These are phyloP conservation scores for Ascochyta clinopodiicola DNA, from an alignment of 2,329 filamentous ascomycete species.

Conservation along the genomic window DNA sequence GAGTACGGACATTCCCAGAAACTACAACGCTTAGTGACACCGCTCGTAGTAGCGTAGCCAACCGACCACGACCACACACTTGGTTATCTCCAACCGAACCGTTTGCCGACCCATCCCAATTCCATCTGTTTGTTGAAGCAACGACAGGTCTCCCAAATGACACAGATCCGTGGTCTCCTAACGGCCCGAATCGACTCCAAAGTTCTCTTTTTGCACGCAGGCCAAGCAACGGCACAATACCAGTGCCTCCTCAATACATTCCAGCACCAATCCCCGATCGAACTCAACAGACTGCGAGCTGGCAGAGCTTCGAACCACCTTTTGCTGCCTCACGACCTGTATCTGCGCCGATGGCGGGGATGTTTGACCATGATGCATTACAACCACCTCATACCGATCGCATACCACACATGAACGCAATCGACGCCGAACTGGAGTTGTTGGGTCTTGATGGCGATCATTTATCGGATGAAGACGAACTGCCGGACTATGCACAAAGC, in stretches of 20 bases:
- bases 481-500: slow-evolving; percentile 56
- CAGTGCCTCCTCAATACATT: slow-evolving; percentile 30
- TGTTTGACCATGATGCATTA: not conserved
- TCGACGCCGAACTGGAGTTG: slow-evolving; percentile 42
- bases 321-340: slow-evolving; percentile 14
- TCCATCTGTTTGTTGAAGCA: slow-evolving; percentile 50
- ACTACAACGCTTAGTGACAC: slow-evolving; percentile 23
- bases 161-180: slow-evolving; percentile 41
- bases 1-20: slow-evolving; percentile 40
- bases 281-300: slow-evolving; percentile 26
- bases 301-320: slow-evolving; percentile 38
- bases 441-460: slow-evolving; percentile 42
- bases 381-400: slow-evolving; percentile 23
- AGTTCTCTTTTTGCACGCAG: slow-evolving; percentile 43
- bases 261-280: slow-evolving; percentile 18
- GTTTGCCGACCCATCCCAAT: slow-evolving; percentile 45
- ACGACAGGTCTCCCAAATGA: slow-evolving; percentile 44
- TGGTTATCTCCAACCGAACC: slow-evolving; percentile 46
- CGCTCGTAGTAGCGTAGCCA: slow-evolving; percentile 25
- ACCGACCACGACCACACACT: slow-evolving; percentile 40
- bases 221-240: slow-evolving; percentile 34
- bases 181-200: slow-evolving; percentile 40
- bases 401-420: slow-evolving; percentile 29
- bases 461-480: slow-evolving; percentile 46
- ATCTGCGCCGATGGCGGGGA: slow-evolving; percentile 20